Evolutionary conservation across 495 filamentous ascomycete species (phyloP).

Genomic region (Lasiosphaeris hirsuta): DNA sequence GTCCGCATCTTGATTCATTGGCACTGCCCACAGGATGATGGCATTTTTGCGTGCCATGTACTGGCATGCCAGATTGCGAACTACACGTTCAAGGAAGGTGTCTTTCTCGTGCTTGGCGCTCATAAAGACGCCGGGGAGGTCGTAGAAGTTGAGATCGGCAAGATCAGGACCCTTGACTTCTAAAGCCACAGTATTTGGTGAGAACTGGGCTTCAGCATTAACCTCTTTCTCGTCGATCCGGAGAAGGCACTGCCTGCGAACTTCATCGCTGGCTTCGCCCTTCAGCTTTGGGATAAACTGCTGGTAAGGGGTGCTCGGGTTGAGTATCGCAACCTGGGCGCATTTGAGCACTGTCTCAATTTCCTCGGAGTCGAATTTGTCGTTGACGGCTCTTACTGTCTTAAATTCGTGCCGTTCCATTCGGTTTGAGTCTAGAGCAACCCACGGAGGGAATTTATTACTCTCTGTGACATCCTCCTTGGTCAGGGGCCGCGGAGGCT

Average conservation of each 20-base stretch:
- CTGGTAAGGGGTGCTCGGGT: conserved; percentile 46
- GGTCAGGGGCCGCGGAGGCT: conserved; percentile 25
- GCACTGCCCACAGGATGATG: conserved; percentile 68
- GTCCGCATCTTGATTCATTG: conserved; percentile 70
- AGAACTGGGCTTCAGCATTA: conserved; percentile 59
- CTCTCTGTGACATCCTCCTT: conserved; percentile 36
- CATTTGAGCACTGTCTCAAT: conserved; percentile 59
- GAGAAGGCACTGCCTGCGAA: conserved; percentile 23
- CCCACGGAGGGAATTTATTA: conserved; percentile 48
- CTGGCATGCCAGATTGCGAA: conserved; percentile 63
- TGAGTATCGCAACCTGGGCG: conserved; percentile 71
- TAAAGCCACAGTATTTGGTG: conserved; percentile 70
- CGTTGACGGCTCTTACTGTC: conserved; percentile 25
- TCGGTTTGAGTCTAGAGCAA: conserved; percentile 15
- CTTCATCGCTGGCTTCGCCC: conserved; percentile 27
- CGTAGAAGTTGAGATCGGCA: conserved; percentile 72
- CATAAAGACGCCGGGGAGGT: conserved; percentile 76
- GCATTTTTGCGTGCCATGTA: conserved; percentile 64
- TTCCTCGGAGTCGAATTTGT: conserved; percentile 39
- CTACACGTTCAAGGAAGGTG: conserved; percentile 59
- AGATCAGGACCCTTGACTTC: conserved; percentile 68
- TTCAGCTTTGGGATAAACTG: conserved; percentile 47
- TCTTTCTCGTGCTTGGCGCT: conserved; percentile 59
- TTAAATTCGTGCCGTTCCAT: conserved; percentile 40
- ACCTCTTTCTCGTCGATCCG: conserved; percentile 32